A percentile compares a stretch with the other conserved stretches of the same genome.
Evolutionary conservation across 805 yeast species (phyloP).

Genomic region (Cyberlindnera bimundalis): DNA sequence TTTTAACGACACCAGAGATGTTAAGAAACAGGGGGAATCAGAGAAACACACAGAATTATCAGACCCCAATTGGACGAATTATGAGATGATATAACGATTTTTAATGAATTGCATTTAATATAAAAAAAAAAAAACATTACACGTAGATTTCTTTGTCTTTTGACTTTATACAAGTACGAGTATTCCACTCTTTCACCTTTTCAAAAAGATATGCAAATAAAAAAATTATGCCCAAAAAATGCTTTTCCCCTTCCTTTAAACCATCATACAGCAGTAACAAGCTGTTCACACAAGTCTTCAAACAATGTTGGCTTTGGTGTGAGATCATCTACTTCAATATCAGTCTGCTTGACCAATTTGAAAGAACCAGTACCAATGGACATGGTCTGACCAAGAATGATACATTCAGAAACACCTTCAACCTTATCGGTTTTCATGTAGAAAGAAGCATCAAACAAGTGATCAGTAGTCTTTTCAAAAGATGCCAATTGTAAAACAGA

Average conservation of each 20-base stretch:
- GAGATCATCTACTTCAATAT: conserved; percentile 41
- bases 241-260: background rate
- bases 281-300: conserved; percentile 37
- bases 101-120: background rate
- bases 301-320: conserved; percentile 43
- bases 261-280: conserved; percentile 1
- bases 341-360: conserved; percentile 66
- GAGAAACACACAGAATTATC: conserved; percentile 19
- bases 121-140: too few relatives aligned
- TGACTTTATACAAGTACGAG: background rate
- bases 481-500: conserved; percentile 95
- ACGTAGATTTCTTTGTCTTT: background rate
- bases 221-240: conserved; percentile 1
- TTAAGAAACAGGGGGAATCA: conserved; percentile 20
- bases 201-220: conserved; percentile 1
- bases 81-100: conserved; percentile 17
- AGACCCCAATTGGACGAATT: conserved; percentile 26
- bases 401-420: conserved; percentile 98
- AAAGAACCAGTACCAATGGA: conserved; percentile 96
- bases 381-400: conserved; percentile 97
- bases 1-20: conserved; percentile 24
- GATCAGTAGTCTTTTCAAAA: conserved; percentile 97
- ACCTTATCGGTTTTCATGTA: conserved; percentile 94
- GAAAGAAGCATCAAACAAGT: conserved; percentile 95
- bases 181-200: background rate